Conservation (phyloP, 352 stramenopile genomes). For the Globisporangium barbulae region DNA sequence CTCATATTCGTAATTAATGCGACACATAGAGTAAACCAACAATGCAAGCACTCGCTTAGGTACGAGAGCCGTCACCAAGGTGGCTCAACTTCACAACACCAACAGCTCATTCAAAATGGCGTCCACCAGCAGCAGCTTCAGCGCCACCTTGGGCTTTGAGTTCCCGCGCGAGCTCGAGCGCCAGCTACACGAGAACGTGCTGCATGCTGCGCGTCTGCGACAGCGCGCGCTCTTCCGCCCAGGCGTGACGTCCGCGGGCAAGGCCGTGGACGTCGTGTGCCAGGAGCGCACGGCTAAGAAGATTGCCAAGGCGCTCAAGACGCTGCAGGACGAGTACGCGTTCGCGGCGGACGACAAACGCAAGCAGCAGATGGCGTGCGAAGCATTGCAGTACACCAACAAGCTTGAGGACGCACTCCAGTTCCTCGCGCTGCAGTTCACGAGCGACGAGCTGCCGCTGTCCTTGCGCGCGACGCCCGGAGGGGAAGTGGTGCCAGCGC, state of each 20-base stretch:
- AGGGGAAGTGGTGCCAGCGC: not conserved
- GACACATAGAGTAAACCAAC: not conserved
- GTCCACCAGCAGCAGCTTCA: not conserved
- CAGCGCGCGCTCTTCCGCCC: conserved; percentile 49
- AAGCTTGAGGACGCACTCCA: conserved; percentile 60
- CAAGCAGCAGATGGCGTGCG: conserved; percentile 18
- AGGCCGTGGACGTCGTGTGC: conserved; percentile 37
- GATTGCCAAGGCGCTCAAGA: conserved; percentile 39
- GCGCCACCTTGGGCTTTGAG: conserved; percentile 45
- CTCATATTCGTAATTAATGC: not conserved
- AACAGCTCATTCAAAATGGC: not conserved
- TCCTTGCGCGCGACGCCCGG: conserved; percentile 34
- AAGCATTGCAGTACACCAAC: conserved; percentile 61
- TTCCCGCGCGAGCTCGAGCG: conserved; percentile 51
- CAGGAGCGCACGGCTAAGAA: conserved; percentile 46
- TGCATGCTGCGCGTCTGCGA: conserved; percentile 17
- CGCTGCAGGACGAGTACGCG: conserved; percentile 52
- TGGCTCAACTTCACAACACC: not conserved
- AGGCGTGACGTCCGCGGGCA: conserved; percentile 28
- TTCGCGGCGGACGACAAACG: conserved; percentile 15
- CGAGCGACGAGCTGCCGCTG: conserved; percentile 51
- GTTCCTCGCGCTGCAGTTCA: conserved; percentile 56
- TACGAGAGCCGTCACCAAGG: not conserved
- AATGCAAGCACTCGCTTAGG: not conserved
- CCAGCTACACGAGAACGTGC: conserved; percentile 41